Conservation (phyloP, 805 yeast species). For the Candida yuanshanica region DNA sequence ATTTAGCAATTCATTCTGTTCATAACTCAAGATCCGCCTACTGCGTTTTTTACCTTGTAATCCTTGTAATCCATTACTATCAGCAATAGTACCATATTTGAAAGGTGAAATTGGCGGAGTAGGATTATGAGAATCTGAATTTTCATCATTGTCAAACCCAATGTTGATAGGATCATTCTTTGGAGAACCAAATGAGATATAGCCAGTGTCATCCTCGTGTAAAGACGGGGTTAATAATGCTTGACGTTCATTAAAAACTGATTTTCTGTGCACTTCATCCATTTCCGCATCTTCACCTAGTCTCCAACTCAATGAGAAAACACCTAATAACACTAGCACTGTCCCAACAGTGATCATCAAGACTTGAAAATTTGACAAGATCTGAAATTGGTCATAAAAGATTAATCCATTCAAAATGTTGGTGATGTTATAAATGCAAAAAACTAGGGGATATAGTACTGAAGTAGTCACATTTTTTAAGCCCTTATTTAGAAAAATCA, state of each 20-base stretch:
- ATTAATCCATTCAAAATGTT: conserved; percentile 63
- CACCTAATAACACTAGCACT: conserved; percentile 46
- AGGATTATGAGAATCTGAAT: not conserved
- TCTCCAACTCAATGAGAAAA: conserved; percentile 57
- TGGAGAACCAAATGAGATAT: conserved; percentile 37
- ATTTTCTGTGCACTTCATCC: conserved; percentile 5
- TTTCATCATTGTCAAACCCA: not conserved
- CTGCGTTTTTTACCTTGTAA: conserved; percentile 11
- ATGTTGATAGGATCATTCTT: conserved; percentile 4
- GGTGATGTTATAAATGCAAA: conserved; percentile 72
- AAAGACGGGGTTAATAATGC: conserved; percentile 15
- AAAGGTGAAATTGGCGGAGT: conserved; percentile 9
- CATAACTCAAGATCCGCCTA: conserved; percentile 41
- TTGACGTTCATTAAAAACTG: conserved; percentile 7
- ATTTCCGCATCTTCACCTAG: conserved; percentile 28
- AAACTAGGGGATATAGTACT: conserved; percentile 76
- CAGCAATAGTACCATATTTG: conserved; percentile 14
- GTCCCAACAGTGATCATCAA: conserved; percentile 46
- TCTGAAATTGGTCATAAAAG: conserved; percentile 46
- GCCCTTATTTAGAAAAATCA: conserved; percentile 70
- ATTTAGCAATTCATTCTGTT: conserved; percentile 44
- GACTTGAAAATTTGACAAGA: conserved; percentile 29
- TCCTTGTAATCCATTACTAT: conserved; percentile 3
- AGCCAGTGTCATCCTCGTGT: conserved; percentile 19
- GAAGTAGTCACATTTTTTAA: conserved; percentile 66